Conservation (phyloP, 495 filamentous ascomycete species). For the Terfezia claveryi region DNA sequence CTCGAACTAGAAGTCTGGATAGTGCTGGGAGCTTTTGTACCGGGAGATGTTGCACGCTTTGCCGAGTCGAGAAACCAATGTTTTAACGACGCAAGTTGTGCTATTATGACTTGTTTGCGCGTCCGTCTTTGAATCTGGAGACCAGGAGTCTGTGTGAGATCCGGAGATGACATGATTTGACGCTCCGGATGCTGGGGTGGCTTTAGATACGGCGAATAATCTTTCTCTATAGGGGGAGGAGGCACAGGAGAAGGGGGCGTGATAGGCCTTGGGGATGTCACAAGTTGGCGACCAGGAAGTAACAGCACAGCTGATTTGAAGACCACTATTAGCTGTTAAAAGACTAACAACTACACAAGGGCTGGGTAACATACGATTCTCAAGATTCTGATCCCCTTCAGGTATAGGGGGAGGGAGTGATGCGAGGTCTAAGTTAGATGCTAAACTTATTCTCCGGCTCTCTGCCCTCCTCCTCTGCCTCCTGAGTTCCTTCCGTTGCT, state of each 20-base stretch:
- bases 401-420: slow-evolving; percentile 15
- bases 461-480: slow-evolving; percentile 71
- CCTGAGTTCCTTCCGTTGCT: slow-evolving; percentile 69
- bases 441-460: slow-evolving; percentile 18
- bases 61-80: slow-evolving; percentile 65
- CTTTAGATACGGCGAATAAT: slow-evolving; percentile 20
- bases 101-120: slow-evolving; percentile 49
- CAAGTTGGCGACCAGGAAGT: neutral
- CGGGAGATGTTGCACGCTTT: slow-evolving; percentile 49
- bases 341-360: slow-evolving; percentile 16
- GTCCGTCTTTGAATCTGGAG: slow-evolving; percentile 48
- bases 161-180: slow-evolving; percentile 19
- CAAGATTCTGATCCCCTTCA: slow-evolving; percentile 13
- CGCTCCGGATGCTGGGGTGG: slow-evolving; percentile 15
- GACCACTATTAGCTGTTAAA: neutral
- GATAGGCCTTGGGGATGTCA: slow-evolving; percentile 8
- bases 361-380: slow-evolving; percentile 17
- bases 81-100: slow-evolving; percentile 66
- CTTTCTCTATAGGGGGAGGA: slow-evolving; percentile 17
- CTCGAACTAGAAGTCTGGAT: neutral
- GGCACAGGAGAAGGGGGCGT: slow-evolving; percentile 16
- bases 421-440: slow-evolving; percentile 16
- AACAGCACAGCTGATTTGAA: slow-evolving; percentile 1
- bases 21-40: neutral
- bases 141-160: slow-evolving; percentile 7